These are phyloP conservation scores for Penicillium canariense DNA, from an alignment of 495 filamentous ascomycete species.

Conservation along the genomic window DNA sequence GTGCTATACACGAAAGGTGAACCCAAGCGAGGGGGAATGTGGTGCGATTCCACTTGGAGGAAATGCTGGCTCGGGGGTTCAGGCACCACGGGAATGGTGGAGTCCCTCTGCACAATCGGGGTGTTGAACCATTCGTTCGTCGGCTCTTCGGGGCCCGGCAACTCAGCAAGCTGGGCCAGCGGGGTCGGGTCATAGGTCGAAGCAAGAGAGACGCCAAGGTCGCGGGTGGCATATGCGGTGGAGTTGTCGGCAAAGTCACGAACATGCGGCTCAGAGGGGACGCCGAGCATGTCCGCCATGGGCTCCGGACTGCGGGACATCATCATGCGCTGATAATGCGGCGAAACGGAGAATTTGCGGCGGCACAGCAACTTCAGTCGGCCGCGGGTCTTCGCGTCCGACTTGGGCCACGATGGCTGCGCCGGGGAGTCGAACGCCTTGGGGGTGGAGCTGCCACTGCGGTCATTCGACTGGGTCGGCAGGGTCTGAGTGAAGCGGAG, in stretches of 20 bases:
- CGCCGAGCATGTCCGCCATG: constrained; percentile 51
- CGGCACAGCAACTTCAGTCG: constrained; percentile 83
- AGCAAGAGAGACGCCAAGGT: constrained; percentile 81
- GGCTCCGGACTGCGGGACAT: constrained; percentile 74
- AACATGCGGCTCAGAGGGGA: constrained; percentile 16
- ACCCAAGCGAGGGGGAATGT: constrained; percentile 42
- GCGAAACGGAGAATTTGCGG: constrained; percentile 64
- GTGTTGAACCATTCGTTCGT: constrained; percentile 39
- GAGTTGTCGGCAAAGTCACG: constrained; percentile 28
- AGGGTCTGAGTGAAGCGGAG: constrained; percentile 10
- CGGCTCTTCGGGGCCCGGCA: constrained; percentile 22
- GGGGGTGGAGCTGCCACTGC: constrained; percentile 68
- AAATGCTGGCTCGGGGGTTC: constrained; percentile 18
- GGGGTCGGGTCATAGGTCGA: constrained; percentile 74
- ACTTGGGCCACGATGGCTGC: constrained; percentile 70
- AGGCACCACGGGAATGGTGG: neutral
- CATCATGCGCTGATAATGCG: constrained; percentile 68
- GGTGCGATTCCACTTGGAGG: constrained; percentile 22
- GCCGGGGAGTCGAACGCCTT: constrained; percentile 27
- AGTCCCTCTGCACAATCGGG: constrained; percentile 15
- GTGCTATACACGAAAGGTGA: constrained; percentile 59
- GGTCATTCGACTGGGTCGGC: constrained; percentile 15
- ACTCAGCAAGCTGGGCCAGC: constrained; percentile 59
- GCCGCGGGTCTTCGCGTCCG: constrained; percentile 72
- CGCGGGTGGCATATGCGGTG: constrained; percentile 62